phyloP scores from a whole-genome alignment of 495 filamentous ascomycete species.

The Talaromyces nanjingensis region DNA sequence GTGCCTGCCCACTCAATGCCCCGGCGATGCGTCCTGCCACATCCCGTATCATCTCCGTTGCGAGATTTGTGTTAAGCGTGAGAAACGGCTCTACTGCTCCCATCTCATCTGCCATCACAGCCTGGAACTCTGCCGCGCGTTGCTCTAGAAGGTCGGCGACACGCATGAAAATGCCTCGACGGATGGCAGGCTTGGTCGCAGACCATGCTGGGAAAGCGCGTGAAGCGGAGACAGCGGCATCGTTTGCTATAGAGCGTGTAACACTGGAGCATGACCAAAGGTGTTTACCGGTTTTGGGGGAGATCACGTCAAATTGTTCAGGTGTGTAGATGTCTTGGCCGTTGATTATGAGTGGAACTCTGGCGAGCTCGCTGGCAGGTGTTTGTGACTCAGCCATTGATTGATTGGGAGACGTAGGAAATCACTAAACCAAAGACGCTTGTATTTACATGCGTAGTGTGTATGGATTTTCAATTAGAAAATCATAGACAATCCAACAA shows the following conservation, averaged over 20 bases:
- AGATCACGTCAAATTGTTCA: conserved; percentile 59
- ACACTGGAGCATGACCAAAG: conserved; percentile 57
- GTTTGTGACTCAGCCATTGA: too few relatives aligned
- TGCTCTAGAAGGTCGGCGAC: conserved; percentile 56
- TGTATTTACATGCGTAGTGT: too few relatives aligned
- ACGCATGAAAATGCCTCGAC: conserved; percentile 65
- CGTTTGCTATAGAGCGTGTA: conserved; percentile 50
- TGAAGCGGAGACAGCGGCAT: conserved; percentile 46
- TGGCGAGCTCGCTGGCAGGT: too few relatives aligned
- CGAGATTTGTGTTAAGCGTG: conserved; percentile 14
- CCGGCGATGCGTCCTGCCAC: conserved; percentile 57
- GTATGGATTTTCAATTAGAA: too few relatives aligned
- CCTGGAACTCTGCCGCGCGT: conserved; percentile 7
- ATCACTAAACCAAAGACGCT: too few relatives aligned
- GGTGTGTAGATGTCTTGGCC: conserved; percentile 31
- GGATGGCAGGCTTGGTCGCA: conserved; percentile 49
- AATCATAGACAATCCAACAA: too few relatives aligned
- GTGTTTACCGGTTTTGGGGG: conserved; percentile 54
- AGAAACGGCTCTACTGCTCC: conserved; percentile 19
- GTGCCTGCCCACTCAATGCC: conserved; percentile 56
- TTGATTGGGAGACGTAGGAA: too few relatives aligned
- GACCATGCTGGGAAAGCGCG: conserved; percentile 68
- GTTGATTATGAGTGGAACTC: conserved; percentile 16
- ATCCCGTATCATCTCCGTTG: conserved; percentile 59
- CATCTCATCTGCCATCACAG: conserved; percentile 49